A percentile compares a stretch with the other conserved stretches of the same genome.
These are phyloP conservation scores for Knoxdaviesia capensis DNA, from an alignment of 2,329 filamentous ascomycete species.

Conservation along the genomic window DNA sequence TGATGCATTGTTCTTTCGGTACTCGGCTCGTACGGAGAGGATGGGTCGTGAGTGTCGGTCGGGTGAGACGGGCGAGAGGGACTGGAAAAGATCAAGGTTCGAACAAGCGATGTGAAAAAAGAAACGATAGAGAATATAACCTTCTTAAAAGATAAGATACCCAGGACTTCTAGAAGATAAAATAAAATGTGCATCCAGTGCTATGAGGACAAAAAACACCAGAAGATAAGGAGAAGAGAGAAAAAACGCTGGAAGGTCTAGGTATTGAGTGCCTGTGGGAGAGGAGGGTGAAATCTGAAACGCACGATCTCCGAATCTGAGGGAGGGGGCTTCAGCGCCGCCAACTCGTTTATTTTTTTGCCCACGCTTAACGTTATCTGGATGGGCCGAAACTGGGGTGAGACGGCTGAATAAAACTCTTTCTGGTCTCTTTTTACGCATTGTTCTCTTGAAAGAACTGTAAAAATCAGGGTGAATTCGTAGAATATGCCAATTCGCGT, in stretches of 20 bases:
- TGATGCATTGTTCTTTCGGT: neutral
- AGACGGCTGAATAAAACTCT: no score
- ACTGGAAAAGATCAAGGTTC: neutral
- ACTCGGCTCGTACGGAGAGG: neutral
- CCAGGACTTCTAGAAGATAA: conserved; percentile 1
- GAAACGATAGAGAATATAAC: neutral
- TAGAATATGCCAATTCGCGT: no score
- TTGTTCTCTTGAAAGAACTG: no score
- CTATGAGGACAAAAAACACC: neutral
- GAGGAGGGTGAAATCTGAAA: no score
- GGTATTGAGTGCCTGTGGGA: no score
- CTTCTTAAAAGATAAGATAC: neutral
- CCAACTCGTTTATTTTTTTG: no score
- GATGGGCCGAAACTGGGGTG: no score
- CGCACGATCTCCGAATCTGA: no score
- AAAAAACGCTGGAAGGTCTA: neutral
- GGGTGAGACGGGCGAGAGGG: neutral
- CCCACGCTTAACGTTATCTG: no score
- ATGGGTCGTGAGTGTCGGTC: neutral
- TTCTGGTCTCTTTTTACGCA: no score
- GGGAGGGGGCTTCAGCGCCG: no score
- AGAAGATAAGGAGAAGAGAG: neutral
- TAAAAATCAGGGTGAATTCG: no score
- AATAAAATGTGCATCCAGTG: neutral
- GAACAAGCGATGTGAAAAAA: neutral